Evolutionary conservation across 2,329 filamentous ascomycete species (phyloP), one percentile per base, ranked within the genome.

Genomic region (Oidium heveae): DNA sequence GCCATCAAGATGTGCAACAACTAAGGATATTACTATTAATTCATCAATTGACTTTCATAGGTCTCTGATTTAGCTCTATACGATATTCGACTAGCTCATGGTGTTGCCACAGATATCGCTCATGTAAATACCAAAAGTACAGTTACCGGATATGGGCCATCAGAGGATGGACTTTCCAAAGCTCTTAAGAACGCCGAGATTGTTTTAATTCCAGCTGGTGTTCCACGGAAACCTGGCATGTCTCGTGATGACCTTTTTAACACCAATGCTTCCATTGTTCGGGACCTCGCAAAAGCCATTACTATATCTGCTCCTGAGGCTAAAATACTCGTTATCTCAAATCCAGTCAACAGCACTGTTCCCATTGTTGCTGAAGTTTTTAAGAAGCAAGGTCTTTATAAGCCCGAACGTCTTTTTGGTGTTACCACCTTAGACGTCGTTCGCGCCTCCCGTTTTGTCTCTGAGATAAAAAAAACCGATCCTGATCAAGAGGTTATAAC

Each of bases 241-340:
- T 94, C 85, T 74, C 88, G 91, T 77, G 91, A 98, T 73, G 89
- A 98, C 70, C 83, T 98, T 61, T 98, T 98, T 87, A 96, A 96
- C 82, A 98, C 89, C 78, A 98, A 98, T 72, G 91, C 91, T 71
- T 94, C 86, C 69, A 98, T 98, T 70, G 91, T 98, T 69, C 88
- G 89, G 68, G 91, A 96, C 72, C 81, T 98, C 62, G 88, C 89
- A 74, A 94, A 94, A 80, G 88, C 87, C 65, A 81, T 80, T 67
- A 91, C 91, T 66, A 80, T 94, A 66, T 78, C 85, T 63, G 78
- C 82, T 68, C 91, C 91, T 66, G 77, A 95, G 61, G 91, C 91
- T 71, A 94, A 94, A 74, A 77, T 96, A 70, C 80, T 96, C 68
- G 80, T 98, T 76, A 98, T 98, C 74, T 80, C 88, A 72, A 98